Base-by-base conservation (phyloP, 179 eudicot species). In the Amaranthus tricolor region DNA sequence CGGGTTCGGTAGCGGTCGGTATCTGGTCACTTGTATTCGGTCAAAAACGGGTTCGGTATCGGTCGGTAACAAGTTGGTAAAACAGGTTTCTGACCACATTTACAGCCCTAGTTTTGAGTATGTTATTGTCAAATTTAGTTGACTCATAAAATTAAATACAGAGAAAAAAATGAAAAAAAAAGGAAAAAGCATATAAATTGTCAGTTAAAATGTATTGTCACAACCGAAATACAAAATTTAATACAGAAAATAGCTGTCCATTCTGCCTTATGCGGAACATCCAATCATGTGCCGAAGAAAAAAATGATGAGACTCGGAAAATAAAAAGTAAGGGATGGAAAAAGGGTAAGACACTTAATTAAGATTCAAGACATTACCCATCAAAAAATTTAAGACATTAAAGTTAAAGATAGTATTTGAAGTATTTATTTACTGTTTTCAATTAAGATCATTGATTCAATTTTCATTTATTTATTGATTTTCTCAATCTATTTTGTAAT, bases 41-140 rank as follows among this genome's bases (percentile, higher is more conserved):
- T n/a, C n/a, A n/a, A n/a, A n/a, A n/a, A n/a, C n/a, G n/a, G n/a
- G n/a, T n/a, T n/a, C n/a, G n/a, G n/a, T n/a, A n/a, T n/a, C n/a
- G n/a, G n/a, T n/a, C n/a, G n/a, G n/a, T n/a, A n/a, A n/a, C n/a
- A n/a, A n/a, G n/a, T n/a, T n/a, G n/a, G n/a, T n/a, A n/a, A n/a
- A n/a, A n/a, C n/a, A n/a, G n/a, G n/a, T n/a, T n/a, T n/a, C n/a
- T n/a, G n/a, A n/a, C n/a, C n/a, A n/a, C n/a, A n/a, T n/a, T n/a
- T n/a, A n/a, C n/a, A 68, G 52, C 74, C 74, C 68, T 61, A 53
- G 82, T 62, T 68, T 31, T 74, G 56, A 52, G 82, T 62, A 61
- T 51, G 64, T 54, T 73, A 24, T 10, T 31, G 64, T 48, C 48
- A 20, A 72, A 54, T 19, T 31, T 66, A 21, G 61, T 56, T 71